Base-by-base conservation (phyloP, 139 green algal genomes). In the Auxenochlorella protothecoides region DNA sequence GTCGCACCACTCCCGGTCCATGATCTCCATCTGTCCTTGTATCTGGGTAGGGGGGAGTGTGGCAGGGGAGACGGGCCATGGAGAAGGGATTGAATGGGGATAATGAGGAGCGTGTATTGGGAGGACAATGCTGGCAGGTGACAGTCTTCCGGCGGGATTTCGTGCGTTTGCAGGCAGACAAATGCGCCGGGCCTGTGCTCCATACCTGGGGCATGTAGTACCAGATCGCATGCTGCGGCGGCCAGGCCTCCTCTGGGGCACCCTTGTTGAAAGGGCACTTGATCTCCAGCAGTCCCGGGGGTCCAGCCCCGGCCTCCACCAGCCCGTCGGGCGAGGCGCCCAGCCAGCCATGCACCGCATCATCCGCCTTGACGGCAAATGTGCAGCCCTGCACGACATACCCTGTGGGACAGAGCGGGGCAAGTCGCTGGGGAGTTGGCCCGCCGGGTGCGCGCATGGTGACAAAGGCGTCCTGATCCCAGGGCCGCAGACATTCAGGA, bases 161-260 rank as follows among this genome's bases (percentile, higher is more conserved):
- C 27, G 1, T 44, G 27, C 27, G 27, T 44, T 44, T 44, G 27
- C 27, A 44, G 27, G 27, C 27, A 44, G 27, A 1, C 27, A 44
- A 44, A 44, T 44, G 27, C 27, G 27, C 27, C 27, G 27, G 27
- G 27, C 27, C 27, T 44, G 27, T 44, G 27, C 27, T 56, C 62
- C 27, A 51, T 55, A 85, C 82, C 74, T 88, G 85, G 3, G 85
- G 83, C 80, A 92, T 88, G 80, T 92, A 91, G 70, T 92, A 92
- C 76, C 76, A 89, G 54, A 69, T 73, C 52, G 87, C 67, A 54
- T 72, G 53, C 53, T 72, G 27, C 11, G 73, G 74, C 12, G 84
- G 84, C 60, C 68, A 68, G 12, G 77, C 82, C 15, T 56, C 14
- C 53, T 79, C 54, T 3, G 85, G 84, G n/a, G 77, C 54, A 12